Evolutionary conservation across 1,284 basidiomycete species (phyloP).

Genomic region (Clitocybe nebularis): DNA sequence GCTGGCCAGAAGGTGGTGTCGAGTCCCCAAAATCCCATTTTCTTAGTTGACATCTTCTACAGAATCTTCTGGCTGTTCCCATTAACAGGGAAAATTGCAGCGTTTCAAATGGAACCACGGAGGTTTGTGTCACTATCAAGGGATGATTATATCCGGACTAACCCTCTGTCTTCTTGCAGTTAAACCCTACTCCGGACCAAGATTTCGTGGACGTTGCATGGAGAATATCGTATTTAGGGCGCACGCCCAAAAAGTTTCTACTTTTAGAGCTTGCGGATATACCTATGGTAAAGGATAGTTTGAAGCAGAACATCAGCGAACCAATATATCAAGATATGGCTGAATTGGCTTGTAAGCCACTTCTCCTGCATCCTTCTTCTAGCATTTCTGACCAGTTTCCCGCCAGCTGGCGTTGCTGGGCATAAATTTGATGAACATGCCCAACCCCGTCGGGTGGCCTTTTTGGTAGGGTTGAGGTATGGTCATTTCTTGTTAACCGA

Average conservation of each 20-base stretch:
- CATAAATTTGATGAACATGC: conserved; percentile 16
- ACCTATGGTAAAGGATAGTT: conserved; percentile 7
- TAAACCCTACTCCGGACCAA: conserved; percentile 13
- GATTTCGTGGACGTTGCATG: conserved; percentile 25
- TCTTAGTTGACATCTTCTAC: neutral
- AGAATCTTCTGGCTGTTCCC: conserved; percentile 28
- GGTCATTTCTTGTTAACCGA: too few relatives aligned
- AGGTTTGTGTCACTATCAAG: too few relatives aligned
- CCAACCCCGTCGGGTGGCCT: conserved; percentile 20
- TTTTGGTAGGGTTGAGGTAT: conserved; percentile 16
- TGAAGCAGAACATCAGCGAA: too few relatives aligned
- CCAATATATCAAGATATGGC: conserved; percentile 15
- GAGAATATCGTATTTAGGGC: conserved; percentile 25
- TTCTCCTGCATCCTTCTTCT: neutral
- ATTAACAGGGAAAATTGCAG: conserved; percentile 22
- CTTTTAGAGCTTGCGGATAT: conserved; percentile 8
- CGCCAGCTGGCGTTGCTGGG: conserved; percentile 21
- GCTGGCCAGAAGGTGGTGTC: conserved; percentile 24
- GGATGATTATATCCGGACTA: too few relatives aligned
- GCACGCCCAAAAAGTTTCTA: conserved; percentile 15
- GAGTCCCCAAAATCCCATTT: neutral
- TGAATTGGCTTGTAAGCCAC: conserved; percentile 19
- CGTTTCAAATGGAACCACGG: neutral
- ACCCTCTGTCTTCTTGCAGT: too few relatives aligned
- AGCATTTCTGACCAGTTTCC: neutral